A percentile compares a stretch with the other conserved stretches of the same genome.
Evolutionary conservation across 345 rosid species (phyloP).

Genomic region (Arabis hirsuta): DNA sequence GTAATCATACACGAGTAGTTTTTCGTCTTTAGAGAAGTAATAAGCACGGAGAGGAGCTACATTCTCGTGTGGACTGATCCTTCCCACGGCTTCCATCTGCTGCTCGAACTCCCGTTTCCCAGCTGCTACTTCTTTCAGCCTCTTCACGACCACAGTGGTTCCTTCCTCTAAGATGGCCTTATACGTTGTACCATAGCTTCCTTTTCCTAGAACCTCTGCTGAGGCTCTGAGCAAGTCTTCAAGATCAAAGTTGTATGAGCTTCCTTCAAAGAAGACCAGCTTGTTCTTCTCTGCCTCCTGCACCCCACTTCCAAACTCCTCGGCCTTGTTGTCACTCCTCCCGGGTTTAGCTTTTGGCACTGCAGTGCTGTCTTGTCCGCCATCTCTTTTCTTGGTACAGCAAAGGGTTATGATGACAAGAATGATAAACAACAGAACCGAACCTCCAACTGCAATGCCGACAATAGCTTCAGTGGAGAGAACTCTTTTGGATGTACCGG

Average conservation of each 20-base stretch:
- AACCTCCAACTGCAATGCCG: constrained; percentile 72
- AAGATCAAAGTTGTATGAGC: constrained; percentile 76
- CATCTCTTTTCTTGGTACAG: constrained; percentile 58
- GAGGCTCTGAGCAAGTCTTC: constrained; percentile 95
- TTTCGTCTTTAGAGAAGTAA: constrained; percentile 95
- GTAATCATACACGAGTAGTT: constrained; percentile 82
- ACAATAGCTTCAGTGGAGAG: constrained; percentile 58
- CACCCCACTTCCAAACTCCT: constrained; percentile 92
- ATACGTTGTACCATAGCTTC: constrained; percentile 89
- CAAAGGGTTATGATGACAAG: constrained; percentile 55
- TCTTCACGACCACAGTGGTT: constrained; percentile 81
- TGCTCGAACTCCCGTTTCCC: constrained; percentile 94
- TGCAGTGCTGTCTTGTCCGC: constrained; percentile 39
- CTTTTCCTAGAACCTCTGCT: constrained; percentile 96
- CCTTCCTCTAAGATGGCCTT: constrained; percentile 95
- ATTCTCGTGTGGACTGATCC: constrained; percentile 71
- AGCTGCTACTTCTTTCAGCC: constrained; percentile 72
- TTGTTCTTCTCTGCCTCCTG: constrained; percentile 96
- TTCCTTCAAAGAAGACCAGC: constrained; percentile 90
- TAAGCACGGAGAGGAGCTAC: constrained; percentile 89
- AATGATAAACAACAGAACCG: constrained; percentile 52
- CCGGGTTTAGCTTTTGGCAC: constrained; percentile 57
- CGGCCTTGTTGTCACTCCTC: constrained; percentile 66
- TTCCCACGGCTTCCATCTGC: constrained; percentile 84
- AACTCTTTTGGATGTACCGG: constrained; percentile 48